Percentiles rank a stretch among this genome's conserved stretches.
Conservation (phyloP, 371 early-diverging fungal genomes). For the Mucor saturninus region DNA sequence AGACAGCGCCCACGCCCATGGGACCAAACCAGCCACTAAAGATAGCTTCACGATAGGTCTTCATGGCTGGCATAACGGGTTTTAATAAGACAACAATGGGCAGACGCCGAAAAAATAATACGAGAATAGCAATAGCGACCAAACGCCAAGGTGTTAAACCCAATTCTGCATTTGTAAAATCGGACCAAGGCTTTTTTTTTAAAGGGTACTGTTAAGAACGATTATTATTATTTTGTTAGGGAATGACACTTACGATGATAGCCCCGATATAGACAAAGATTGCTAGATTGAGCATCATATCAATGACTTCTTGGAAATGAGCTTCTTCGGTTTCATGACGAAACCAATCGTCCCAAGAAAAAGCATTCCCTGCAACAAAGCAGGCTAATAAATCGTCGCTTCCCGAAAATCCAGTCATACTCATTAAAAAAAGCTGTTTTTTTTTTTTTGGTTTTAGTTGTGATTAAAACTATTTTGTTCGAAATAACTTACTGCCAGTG, state of each 20-base stretch:
- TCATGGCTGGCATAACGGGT: conserved; percentile 74
- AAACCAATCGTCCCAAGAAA: conserved; percentile 93
- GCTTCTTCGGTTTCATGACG: conserved; percentile 84
- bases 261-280: conserved; percentile 95
- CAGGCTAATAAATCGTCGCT: conserved; percentile 90
- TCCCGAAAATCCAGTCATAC: conserved; percentile 78
- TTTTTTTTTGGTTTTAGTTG: conserved; percentile 11
- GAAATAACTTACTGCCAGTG: conserved; percentile 72
- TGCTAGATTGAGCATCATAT: conserved; percentile 85
- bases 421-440: conserved; percentile 72
- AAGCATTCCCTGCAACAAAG: conserved; percentile 90
- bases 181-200: conserved; percentile 70
- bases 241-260: conserved; percentile 55
- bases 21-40: conserved; percentile 99
- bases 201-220: background rate
- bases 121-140: conserved; percentile 66
- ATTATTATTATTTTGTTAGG: too few species aligned
- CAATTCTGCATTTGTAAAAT: conserved; percentile 60
- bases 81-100: conserved; percentile 76
- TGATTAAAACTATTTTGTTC: too few species aligned
- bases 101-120: conserved; percentile 85
- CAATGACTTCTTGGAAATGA: conserved; percentile 91
- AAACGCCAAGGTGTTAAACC: conserved; percentile 72
- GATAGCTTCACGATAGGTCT: conserved; percentile 79
- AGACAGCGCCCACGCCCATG: conserved; percentile 85